Percentiles rank a stretch among this genome's conserved stretches.
phyloP scores from a whole-genome alignment of 2,329 filamentous ascomycete species.

The Colletotrichum paranaense region DNA sequence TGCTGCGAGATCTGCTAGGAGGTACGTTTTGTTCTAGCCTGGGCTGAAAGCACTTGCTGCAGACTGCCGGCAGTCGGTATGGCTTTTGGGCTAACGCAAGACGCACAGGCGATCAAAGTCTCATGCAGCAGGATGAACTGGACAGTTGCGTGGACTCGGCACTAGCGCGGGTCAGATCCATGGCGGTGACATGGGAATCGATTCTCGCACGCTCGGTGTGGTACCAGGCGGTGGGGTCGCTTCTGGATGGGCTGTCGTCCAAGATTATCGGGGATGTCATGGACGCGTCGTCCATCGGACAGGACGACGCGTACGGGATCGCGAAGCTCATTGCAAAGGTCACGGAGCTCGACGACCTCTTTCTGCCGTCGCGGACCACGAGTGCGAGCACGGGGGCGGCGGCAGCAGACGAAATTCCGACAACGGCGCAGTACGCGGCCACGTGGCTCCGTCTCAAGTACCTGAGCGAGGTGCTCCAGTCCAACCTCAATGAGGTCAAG shows the following conservation, averaged over 20 bases:
- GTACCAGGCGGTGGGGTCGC: slow-evolving; percentile 70
- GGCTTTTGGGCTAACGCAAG: slow-evolving; percentile 12
- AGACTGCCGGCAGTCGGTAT: background rate
- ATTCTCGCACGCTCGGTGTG: slow-evolving; percentile 71
- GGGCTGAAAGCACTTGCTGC: background rate
- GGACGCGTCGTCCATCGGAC: slow-evolving; percentile 69
- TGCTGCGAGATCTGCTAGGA: slow-evolving; percentile 71
- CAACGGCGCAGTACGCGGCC: slow-evolving; percentile 70
- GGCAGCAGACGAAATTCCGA: slow-evolving; percentile 56
- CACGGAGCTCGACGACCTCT: slow-evolving; percentile 70
- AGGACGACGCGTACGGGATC: slow-evolving; percentile 73
- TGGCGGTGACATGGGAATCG: slow-evolving; percentile 67
- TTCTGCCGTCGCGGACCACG: slow-evolving; percentile 58
- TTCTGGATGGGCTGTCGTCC: slow-evolving; percentile 68
- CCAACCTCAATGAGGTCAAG: slow-evolving; percentile 72
- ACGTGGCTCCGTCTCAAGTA: slow-evolving; percentile 74
- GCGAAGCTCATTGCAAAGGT: slow-evolving; percentile 68
- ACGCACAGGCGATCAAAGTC: slow-evolving; percentile 63
- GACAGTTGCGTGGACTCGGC: slow-evolving; percentile 65
- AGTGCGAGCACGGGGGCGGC: slow-evolving; percentile 36
- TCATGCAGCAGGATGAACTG: slow-evolving; percentile 68
- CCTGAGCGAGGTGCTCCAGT: slow-evolving; percentile 73
- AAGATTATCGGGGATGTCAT: slow-evolving; percentile 72
- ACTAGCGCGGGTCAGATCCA: slow-evolving; percentile 61
- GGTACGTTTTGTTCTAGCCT: slow-evolving; percentile 45